Conservation (phyloP, 2,329 filamentous ascomycete species). For the Pyrenochaeta sp. region DNA sequence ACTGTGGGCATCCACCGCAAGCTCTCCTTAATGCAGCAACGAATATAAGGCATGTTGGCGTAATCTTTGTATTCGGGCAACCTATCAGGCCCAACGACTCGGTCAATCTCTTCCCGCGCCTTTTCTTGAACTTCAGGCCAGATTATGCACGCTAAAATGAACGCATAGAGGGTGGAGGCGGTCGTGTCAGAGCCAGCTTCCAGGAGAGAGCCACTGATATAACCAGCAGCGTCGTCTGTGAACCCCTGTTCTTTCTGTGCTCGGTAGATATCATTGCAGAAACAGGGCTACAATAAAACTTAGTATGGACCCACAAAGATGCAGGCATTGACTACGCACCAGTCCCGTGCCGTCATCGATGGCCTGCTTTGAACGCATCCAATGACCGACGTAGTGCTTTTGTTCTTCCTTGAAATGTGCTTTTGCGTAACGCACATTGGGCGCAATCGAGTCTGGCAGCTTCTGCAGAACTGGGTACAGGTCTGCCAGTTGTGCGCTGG, state of each 20-base stretch:
- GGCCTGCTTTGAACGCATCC: conserved; percentile 26
- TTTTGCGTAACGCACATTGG: conserved; percentile 52
- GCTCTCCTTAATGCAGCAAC: conserved; percentile 36
- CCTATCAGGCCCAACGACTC: conserved; percentile 35
- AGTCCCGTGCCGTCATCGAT: conserved; percentile 19
- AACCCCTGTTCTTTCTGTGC: conserved; percentile 28
- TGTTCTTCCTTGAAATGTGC: conserved; percentile 55
- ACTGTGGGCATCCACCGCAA: conserved; percentile 41
- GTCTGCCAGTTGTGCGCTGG: conserved; percentile 54
- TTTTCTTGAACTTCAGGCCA: conserved; percentile 27
- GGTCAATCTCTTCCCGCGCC: conserved; percentile 39
- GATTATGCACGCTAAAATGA: conserved; percentile 32
- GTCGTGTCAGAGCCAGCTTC: conserved; percentile 44
- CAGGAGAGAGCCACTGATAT: conserved; percentile 33
- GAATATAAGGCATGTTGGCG: conserved; percentile 33
- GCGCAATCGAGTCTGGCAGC: conserved; percentile 40
- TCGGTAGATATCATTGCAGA: conserved; percentile 29
- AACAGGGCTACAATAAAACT: conserved; percentile 32
- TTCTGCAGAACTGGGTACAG: conserved; percentile 55
- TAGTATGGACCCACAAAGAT: too few species aligned
- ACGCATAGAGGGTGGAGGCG: conserved; percentile 24
- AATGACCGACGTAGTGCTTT: conserved; percentile 32
- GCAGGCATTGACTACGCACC: too few species aligned
- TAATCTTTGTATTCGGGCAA: conserved; percentile 39
- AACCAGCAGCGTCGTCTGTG: conserved; percentile 30